Evolutionary conservation across 352 stramenopile species (phyloP), one percentile per base, ranked within the genome.

Genomic region (Sclerospora graminicola): DNA sequence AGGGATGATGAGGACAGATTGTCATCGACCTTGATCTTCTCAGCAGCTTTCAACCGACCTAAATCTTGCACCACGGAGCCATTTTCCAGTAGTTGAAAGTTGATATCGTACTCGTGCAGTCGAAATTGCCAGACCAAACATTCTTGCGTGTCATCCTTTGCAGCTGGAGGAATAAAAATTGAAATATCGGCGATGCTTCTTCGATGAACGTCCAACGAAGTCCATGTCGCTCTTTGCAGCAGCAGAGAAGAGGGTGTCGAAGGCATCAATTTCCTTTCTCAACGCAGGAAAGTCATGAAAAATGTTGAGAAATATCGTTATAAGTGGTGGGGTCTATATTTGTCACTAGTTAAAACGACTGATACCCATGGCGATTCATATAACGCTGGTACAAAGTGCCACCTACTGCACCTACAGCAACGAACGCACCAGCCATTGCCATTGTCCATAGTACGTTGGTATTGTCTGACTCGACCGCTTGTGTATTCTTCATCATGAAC

Each of bases 41-140:
- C 45, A 5, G 16, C 18, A 5, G 69, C 66, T 13, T 56, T 63
- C 21, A 69, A 76, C 5, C 74, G 66, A 41, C 54, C 52, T 9
- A 57, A 41, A 28, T 73, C 60, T 5, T 66, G 48, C 16, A 69
- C 15, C 0, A 68, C 37, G 1, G 11, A 34, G 10, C 51, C 66
- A 39, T 83, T 71, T 23, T 71, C 50, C 14, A 83, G 50, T 32
- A 86, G 18, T 48, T 79, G 69, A 40, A 86, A 84, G 40, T 62
- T 68, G 16, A 84, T 51, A 34, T 86, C 74, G 39, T 57, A 73
- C 41, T 82, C 66, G 11, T 81, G 57, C 2, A 86, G 51, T 39
- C 48, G 45, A 37, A 86, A 84, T 36, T 86, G 71, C 74, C 71
- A 86, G 15, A 77, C 57, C 43, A 81, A 46, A 37, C 54, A 70